Evolutionary conservation across 768 basidiomycete genomes (phyloP), one percentile per base, ranked within the genome.

Genomic region (Coprinopsis marcescibilis): DNA sequence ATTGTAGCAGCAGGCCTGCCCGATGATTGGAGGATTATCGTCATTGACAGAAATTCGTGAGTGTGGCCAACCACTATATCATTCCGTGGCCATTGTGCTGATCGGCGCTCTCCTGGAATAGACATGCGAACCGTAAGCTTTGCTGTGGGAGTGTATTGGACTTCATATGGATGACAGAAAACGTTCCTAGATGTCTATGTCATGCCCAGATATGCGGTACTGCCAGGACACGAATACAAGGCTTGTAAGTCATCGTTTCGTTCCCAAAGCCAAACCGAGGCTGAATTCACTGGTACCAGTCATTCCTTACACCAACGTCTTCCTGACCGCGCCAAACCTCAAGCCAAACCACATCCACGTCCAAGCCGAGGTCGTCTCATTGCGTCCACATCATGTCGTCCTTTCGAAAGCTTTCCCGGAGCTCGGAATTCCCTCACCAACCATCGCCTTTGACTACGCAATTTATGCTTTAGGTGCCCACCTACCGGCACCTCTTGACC

Each of bases 191-290:
- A 78, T 52, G 68, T 81, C 1, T 85, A 83, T 58, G 73, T 77
- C 24, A 68, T 83, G 32, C 76, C 80, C 3, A 67, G 81, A 43
- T 72, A 75, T 43, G 72, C 78, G 14, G 73, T 81, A 17, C 68
- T 82, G 3, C 68, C 78, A 32, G 73, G 76, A 15, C 76, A 81
- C 52, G 80, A 80, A 60, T 76, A 82, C 62, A 83, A 82, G 66
- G 79, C 79, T 21, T 83, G 76, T 78, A 46, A 50, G 73, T 61
- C 14, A 12, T 13, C 8, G 4, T 25, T 17, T 41, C 8, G 19
- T 19, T 52, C 33, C 23, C n/a, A 5, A 26, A 39, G 7, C 19
- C 3, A 42, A 35, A 27, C 35, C 10, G 30, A 2, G 26, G 11
- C 32, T 30, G 27, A 43, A 15, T 25, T 42, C n/a, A 13, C 5